Percentiles rank a stretch among this genome's conserved stretches.
Conservation (phyloP, 768 basidiomycete genomes). For the Cystobasidium onofrii region DNA sequence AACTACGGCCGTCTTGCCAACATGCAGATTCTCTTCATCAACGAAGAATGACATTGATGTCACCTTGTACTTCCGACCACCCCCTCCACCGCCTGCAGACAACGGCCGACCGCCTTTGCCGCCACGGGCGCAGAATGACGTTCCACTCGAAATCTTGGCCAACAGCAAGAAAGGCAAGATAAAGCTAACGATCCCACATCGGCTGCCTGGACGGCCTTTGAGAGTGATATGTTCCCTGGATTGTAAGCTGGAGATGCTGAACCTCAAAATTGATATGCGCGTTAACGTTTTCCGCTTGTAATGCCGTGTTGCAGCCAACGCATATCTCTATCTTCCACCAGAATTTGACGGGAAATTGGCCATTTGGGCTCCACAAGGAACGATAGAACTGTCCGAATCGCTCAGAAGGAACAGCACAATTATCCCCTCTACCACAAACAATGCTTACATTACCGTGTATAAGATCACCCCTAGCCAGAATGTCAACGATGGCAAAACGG, state of each 20-base stretch:
- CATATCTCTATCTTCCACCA: slow-evolving; percentile 7
- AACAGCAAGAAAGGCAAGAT: slow-evolving; percentile 22
- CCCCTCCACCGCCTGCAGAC: neutral
- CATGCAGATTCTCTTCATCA: neutral
- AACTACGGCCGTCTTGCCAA: slow-evolving; percentile 1
- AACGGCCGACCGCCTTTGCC: neutral
- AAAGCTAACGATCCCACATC: slow-evolving; percentile 6
- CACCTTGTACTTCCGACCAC: slow-evolving; percentile 25
- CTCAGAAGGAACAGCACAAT: slow-evolving; percentile 21
- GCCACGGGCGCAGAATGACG: neutral
- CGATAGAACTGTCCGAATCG: slow-evolving; percentile 13
- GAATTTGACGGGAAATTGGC: slow-evolving; percentile 27
- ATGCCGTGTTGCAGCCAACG: slow-evolving; percentile 8
- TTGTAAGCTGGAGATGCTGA: no score
- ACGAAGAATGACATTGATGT: slow-evolving; percentile 21
- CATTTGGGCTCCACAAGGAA: slow-evolving; percentile 18
- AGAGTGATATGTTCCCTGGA: slow-evolving; percentile 10
- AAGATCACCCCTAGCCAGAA: neutral
- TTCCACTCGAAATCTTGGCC: slow-evolving; percentile 16
- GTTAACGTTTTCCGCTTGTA: no score
- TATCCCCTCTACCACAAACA: slow-evolving; percentile 14
- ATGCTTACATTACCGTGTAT: slow-evolving; percentile 25
- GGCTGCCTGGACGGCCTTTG: slow-evolving; percentile 6
- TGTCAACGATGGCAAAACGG: neutral
- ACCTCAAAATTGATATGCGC: no score